Percentiles rank a stretch among this genome's conserved stretches.
Conservation (phyloP, 805 yeast species). For the Ogataea dorogensis region DNA sequence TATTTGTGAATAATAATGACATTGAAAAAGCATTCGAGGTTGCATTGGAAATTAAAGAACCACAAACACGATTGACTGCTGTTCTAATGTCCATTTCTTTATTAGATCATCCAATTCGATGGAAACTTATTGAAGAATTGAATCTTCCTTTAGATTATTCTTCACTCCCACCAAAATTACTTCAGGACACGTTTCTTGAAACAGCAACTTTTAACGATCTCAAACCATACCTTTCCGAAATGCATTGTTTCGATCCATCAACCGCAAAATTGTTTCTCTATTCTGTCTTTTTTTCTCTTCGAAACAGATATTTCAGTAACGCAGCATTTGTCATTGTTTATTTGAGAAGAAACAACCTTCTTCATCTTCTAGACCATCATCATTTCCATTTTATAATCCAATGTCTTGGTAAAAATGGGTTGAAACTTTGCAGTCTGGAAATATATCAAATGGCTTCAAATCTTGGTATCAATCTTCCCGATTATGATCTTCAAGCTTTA, state of each 20-base stretch:
- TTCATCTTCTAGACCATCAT: slow-evolving; percentile 6
- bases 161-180: slow-evolving; percentile 4
- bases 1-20: slow-evolving; percentile 12
- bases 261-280: slow-evolving; percentile 18
- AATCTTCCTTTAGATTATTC: slow-evolving; percentile 1
- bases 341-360: slow-evolving; percentile 5
- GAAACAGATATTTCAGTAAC: slow-evolving; percentile 18
- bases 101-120: slow-evolving; percentile 4
- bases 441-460: slow-evolving; percentile 12
- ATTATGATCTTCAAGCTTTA: slow-evolving; percentile 17
- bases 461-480: slow-evolving; percentile 9
- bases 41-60: slow-evolving; percentile 9
- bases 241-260: slow-evolving; percentile 3
- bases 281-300: slow-evolving; percentile 21
- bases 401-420: slow-evolving; percentile 16
- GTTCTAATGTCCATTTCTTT: slow-evolving; percentile 14
- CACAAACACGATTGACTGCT: slow-evolving; percentile 2
- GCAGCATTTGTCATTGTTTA: slow-evolving; percentile 15
- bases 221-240: slow-evolving; percentile 1
- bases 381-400: slow-evolving; percentile 23
- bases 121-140: slow-evolving; percentile 15
- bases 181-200: slow-evolving; percentile 6
- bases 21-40: slow-evolving; percentile 12
- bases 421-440: slow-evolving; percentile 21
- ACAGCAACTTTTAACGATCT: slow-evolving; percentile 11